Evolutionary conservation across 106 monocot species (phyloP), one percentile per base, ranked within the genome.

Genomic region (Acanthochlamys bracteata): DNA sequence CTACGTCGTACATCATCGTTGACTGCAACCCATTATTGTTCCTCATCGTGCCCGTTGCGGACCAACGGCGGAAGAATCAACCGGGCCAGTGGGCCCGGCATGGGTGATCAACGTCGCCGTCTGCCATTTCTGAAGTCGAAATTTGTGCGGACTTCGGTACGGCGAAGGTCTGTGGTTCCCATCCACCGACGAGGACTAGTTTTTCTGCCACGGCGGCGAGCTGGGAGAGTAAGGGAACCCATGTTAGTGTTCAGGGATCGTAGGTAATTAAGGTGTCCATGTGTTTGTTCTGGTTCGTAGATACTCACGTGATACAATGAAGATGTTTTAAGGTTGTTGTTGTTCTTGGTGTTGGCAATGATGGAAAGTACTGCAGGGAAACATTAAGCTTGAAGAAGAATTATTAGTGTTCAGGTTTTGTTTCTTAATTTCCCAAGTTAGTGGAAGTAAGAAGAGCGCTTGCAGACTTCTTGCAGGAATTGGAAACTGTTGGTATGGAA

Each of bases 41-140:
- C n/a, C 41, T 81, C 77, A 59, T 88, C 88, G 73, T 88, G 92
- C 0, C 92, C 92, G 24, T n/a, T n/a, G n/a, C 92, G 88, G 17
- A 82, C 87, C 17, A 92, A 76, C 86, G 86, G 11, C 83, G 75
- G 69, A 91, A 91, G 74, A 88, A 86, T 45, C 80, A 80, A 23
- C 83, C 25, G 19, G 60, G 54, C n/a, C n/a, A n/a, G n/a, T 20
- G 83, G 79, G 26, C 76, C 73, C 3, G 82, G 86, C 69, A 87
- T 69, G 39, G 57, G 64, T 20, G 68, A 27, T 2, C 86, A 79
- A 4, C 59, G 40, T 0, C 79, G 79, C 86, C 86, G 83, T 26
- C 55, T 3, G 11, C 54, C 79, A 27, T 73, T 2, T 20, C 56
- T 16, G 79, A 82, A 83, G 71, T 79, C 79, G 55, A 76, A 87